Conservation (phyloP, 1,139 yeast genomes). For the Lodderomyces theae region DNA sequence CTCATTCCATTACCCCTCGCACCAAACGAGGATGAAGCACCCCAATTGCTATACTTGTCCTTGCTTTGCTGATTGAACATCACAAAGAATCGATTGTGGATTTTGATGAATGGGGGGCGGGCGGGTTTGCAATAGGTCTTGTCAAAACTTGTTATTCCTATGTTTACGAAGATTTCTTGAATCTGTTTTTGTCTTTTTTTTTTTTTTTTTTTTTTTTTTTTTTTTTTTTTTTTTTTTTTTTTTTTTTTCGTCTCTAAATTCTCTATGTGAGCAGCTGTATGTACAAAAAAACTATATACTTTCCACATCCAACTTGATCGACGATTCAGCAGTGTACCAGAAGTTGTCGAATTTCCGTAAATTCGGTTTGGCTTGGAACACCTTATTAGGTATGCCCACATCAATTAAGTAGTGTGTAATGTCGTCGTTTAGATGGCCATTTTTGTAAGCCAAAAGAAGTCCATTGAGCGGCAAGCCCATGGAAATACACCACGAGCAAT, state of each 20-base stretch:
- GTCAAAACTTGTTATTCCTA: background rate
- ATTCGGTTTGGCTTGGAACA: constrained; percentile 38
- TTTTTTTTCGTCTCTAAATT: background rate
- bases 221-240: constrained; percentile 3
- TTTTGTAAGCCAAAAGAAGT: constrained; percentile 56
- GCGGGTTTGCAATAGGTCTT: background rate
- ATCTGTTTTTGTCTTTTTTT: no score
- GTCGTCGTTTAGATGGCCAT: constrained; percentile 31
- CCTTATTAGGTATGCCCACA: constrained; percentile 63
- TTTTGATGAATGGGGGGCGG: background rate
- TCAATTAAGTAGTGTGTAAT: constrained; percentile 66
- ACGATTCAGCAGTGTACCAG: constrained; percentile 41
- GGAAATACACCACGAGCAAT: constrained; percentile 58
- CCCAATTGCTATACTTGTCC: constrained; percentile 2
- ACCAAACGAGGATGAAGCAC: constrained; percentile 3
- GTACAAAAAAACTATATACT: background rate
- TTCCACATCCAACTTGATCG: constrained; percentile 24
- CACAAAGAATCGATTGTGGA: background rate
- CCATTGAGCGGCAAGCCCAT: constrained; percentile 76
- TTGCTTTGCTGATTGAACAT: background rate
- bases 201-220: no score
- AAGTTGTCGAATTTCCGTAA: constrained; percentile 45
- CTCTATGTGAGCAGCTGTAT: background rate
- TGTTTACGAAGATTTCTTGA: no score
- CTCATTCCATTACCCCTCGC: background rate